A percentile compares a stretch with the other conserved stretches of the same genome.
These are phyloP conservation scores for Allium sativum DNA, from an alignment of 106 monocot genomes.

Conservation along the genomic window DNA sequence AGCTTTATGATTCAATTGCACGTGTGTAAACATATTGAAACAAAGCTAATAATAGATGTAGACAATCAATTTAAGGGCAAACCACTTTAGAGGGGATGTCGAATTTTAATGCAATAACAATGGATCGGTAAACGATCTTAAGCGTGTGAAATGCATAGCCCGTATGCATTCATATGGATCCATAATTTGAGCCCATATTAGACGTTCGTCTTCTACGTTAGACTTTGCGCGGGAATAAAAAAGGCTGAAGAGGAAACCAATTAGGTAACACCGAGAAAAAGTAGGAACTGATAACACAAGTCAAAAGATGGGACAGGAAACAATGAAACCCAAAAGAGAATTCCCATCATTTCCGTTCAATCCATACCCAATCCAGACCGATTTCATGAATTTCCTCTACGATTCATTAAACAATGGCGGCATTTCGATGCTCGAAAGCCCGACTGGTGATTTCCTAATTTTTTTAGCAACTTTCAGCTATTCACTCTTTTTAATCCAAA, in stretches of 20 bases:
- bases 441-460: slow-evolving; percentile 41
- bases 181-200: no score
- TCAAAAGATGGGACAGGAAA: slow-evolving; percentile 4
- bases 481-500: not conserved
- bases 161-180: no score
- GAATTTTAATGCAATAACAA: no score
- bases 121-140: no score
- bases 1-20: no score
- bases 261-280: not conserved
- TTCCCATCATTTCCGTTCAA: slow-evolving; percentile 92
- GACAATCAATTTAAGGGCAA: no score
- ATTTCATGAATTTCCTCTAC: slow-evolving; percentile 94
- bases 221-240: slow-evolving; percentile 2
- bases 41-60: no score
- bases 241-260: not conserved
- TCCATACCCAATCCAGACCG: slow-evolving; percentile 83
- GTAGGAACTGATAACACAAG: not conserved
- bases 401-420: slow-evolving; percentile 53
- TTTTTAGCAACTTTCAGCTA: not conserved
- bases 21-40: no score
- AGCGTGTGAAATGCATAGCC: no score
- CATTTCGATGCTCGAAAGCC: slow-evolving; percentile 92
- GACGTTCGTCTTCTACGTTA: no score
- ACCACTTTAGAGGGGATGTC: no score
- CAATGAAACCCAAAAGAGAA: slow-evolving; percentile 19